phyloP scores from a whole-genome alignment of 2,329 filamentous ascomycete genomes.

The Bipolaris sorokiniana region DNA sequence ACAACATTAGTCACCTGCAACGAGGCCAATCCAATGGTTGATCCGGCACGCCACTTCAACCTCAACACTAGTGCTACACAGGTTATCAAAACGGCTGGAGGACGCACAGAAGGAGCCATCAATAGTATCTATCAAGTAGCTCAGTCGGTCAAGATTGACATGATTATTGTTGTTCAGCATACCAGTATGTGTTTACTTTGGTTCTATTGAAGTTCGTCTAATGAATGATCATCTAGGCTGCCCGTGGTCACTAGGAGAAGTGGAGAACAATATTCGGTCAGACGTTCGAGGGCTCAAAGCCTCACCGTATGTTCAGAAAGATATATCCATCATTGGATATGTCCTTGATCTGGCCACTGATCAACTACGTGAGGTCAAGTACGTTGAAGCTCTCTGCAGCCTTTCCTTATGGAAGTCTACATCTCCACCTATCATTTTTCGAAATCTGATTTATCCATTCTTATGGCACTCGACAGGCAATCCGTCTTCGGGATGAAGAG shows the following conservation, averaged over 20 bases:
- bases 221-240: conserved; percentile 16
- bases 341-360: conserved; percentile 21
- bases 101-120: conserved; percentile 16
- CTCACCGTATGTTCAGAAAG: conserved; percentile 21
- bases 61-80: conserved; percentile 23
- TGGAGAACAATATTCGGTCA: conserved; percentile 21
- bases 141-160: conserved; percentile 19
- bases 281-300: conserved; percentile 21
- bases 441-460: not conserved
- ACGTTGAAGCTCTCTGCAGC: conserved; percentile 4
- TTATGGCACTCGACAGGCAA: not conserved
- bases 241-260: conserved; percentile 9
- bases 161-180: conserved; percentile 34
- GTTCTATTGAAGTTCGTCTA: not conserved
- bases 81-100: conserved; percentile 25
- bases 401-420: too few species aligned
- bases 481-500: not conserved
- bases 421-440: not conserved
- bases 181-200: conserved; percentile 13
- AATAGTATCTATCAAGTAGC: conserved; percentile 22
- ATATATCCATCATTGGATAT: conserved; percentile 30
- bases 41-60: conserved; percentile 32
- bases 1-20: conserved; percentile 8
- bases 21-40: conserved; percentile 9
- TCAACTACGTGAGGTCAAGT: conserved; percentile 30